Percentiles rank a stretch among this genome's conserved stretches.
phyloP scores from a whole-genome alignment of 1,139 yeast genomes.

The Saccharomycopsis crataegensis region DNA sequence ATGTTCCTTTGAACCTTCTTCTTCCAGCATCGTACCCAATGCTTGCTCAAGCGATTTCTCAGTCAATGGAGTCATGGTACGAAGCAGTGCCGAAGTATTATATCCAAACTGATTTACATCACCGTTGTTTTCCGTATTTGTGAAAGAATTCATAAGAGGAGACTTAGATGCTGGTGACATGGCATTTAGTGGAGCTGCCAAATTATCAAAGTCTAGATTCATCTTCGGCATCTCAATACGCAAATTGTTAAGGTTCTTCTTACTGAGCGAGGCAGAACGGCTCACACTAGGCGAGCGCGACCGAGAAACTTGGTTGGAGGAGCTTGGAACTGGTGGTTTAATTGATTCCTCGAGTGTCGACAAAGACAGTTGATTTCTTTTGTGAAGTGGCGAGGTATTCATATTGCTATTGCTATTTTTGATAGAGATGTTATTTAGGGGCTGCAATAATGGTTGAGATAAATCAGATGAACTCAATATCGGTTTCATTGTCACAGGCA shows the following conservation, averaged over 20 bases:
- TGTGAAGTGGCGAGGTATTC: slow-evolving; percentile 1
- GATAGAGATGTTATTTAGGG: neutral
- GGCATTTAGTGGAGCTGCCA: neutral
- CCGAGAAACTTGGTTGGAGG: neutral
- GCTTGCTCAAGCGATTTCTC: slow-evolving; percentile 15
- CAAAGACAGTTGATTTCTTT: slow-evolving; percentile 8
- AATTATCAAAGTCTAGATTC: slow-evolving; percentile 6
- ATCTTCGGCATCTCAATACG: slow-evolving; percentile 18
- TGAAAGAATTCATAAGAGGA: slow-evolving; percentile 9
- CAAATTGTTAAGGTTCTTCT: slow-evolving; percentile 13
- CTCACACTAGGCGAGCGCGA: slow-evolving; percentile 7
- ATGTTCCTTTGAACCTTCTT: neutral
- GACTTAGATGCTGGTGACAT: slow-evolving; percentile 10
- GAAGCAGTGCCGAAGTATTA: neutral
- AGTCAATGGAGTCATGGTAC: slow-evolving; percentile 19
- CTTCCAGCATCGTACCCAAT: neutral
- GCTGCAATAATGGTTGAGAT: slow-evolving; percentile 5
- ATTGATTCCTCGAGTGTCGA: slow-evolving; percentile 3
- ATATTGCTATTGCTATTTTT: neutral
- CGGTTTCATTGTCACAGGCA: slow-evolving; percentile 9
- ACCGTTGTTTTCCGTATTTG: neutral
- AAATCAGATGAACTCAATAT: neutral
- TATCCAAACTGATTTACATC: slow-evolving; percentile 18
- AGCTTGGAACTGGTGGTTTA: slow-evolving; percentile 1
- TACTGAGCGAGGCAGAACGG: neutral